Evolutionary conservation across 306 rosid genomes (phyloP).

Genomic region (Castanopsis chinensis): DNA sequence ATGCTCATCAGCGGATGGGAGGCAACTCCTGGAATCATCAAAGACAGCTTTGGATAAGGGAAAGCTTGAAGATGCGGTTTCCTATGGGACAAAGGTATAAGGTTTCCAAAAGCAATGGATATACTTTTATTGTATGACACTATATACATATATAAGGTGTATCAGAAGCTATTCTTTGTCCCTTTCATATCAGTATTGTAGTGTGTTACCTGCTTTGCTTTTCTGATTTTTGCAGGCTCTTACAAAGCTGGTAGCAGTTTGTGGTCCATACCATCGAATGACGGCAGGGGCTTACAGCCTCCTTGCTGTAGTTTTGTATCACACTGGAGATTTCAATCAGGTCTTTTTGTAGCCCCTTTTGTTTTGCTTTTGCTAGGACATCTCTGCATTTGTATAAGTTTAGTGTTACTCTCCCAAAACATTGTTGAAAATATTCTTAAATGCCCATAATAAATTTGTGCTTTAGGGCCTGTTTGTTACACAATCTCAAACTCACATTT

Average conservation of each 20-base stretch:
- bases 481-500: too few relatives aligned
- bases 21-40: slow-evolving; percentile 94
- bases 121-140: slow-evolving; percentile 1
- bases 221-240: slow-evolving; percentile 68
- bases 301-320: slow-evolving; percentile 97
- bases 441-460: background rate
- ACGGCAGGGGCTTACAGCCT: slow-evolving; percentile 99
- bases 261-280: slow-evolving; percentile 99
- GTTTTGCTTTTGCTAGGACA: slow-evolving; percentile 31
- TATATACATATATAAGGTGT: background rate
- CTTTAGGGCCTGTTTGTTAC: too few relatives aligned
- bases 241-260: slow-evolving; percentile 91
- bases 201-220: slow-evolving; percentile 23
- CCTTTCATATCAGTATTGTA: slow-evolving; percentile 15
- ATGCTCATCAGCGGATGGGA: slow-evolving; percentile 98
- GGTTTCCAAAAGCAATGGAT: slow-evolving; percentile 12
- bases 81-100: slow-evolving; percentile 85
- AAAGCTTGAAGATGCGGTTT: slow-evolving; percentile 97
- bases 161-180: slow-evolving; percentile 1
- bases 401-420: background rate
- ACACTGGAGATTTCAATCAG: slow-evolving; percentile 99
- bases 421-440: background rate
- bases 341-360: slow-evolving; percentile 35
- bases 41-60: slow-evolving; percentile 99
- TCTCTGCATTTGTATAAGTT: slow-evolving; percentile 1